Evolutionary conservation across 768 basidiomycete species (phyloP), one percentile per base, ranked within the genome.

Genomic region (Sporobolomyces pararoseus): DNA sequence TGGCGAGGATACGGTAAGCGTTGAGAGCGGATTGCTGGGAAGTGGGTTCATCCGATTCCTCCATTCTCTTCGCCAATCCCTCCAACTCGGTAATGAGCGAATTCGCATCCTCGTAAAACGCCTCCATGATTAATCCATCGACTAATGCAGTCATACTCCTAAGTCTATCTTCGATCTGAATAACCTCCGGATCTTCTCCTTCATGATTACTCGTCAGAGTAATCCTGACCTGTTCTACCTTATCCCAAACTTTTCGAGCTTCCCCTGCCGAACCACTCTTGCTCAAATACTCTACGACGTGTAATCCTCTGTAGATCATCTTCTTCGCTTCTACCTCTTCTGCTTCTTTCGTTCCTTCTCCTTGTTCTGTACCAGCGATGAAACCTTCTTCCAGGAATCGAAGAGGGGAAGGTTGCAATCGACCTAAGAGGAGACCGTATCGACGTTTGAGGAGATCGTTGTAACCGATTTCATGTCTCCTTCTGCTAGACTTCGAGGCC

Each of bases 51-150:
- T 27, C 37, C 12, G 57, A 25, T 57, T 35, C 9, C 29, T 14
- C 19, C 19, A 21, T 6, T 21, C 44, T 0, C 51, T 19, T 35
- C 1, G 58, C 65, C 54, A 73, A 44, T 2, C 14, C 12, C 19
- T 65, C 62, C 16, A 70, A 51, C 7, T 55, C 61, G 3, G 2
- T 5, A 3, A 39, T 27, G 49, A 65, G 27, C 2, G 27, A 7
- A 32, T 64, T 54, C 6, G 68, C 68, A 39, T 73, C 72, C 37
- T 59, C 57, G 47, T 34, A 65, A 13, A 66, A 51, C 17, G 47
- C 21, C 23, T 49, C 61, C 29, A 35, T 32, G 25, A 58, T 29
- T 6, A 73, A 47, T 3, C 72, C 72, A 27, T 66, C 62, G 52
- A 73, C 54, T 19, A 73, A 60, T 4, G 27, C 35, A 27, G 65